Conservation (phyloP, 106 monocot species). For the Amphibolis antarctica region DNA sequence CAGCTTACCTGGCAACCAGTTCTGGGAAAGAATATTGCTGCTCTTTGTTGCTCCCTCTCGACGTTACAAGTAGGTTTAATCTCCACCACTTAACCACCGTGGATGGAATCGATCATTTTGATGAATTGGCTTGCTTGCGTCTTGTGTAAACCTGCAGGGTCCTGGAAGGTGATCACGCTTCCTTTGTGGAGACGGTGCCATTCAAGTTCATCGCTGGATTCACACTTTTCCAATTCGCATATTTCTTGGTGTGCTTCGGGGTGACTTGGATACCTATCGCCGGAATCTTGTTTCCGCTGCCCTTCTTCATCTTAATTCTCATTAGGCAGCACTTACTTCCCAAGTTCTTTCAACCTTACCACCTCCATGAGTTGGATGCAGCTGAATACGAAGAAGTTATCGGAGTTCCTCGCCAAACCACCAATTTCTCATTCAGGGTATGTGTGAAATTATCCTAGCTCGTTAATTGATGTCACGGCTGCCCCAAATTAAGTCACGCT, state of each 20-base stretch:
- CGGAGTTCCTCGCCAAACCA: slow-evolving; percentile 29
- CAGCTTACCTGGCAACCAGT: slow-evolving; percentile 87
- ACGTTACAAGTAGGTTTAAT: slow-evolving; percentile 63
- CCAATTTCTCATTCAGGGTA: slow-evolving; percentile 37
- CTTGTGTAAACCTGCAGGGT: slow-evolving; percentile 33
- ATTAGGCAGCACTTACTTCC: slow-evolving; percentile 80
- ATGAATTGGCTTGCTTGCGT: too few species aligned
- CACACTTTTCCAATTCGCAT: slow-evolving; percentile 64
- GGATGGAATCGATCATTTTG: background rate
- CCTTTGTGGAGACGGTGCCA: slow-evolving; percentile 71
- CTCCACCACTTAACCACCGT: background rate
- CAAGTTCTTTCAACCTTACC: slow-evolving; percentile 40
- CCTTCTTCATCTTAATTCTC: slow-evolving; percentile 66
- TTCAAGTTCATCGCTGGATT: slow-evolving; percentile 44
- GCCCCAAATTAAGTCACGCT: background rate
- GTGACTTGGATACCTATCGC: slow-evolving; percentile 92
- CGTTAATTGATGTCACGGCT: background rate
- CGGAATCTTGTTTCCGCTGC: slow-evolving; percentile 78
- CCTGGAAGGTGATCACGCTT: slow-evolving; percentile 69
- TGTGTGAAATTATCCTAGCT: background rate
- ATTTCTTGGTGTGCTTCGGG: slow-evolving; percentile 71
- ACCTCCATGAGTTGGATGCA: slow-evolving; percentile 75
- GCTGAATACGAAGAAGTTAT: slow-evolving; percentile 89
- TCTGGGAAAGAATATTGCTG: slow-evolving; percentile 79
- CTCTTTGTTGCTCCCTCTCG: slow-evolving; percentile 62